phyloP scores from a whole-genome alignment of 352 stramenopile genomes.

The Globisporangium splendens region DNA sequence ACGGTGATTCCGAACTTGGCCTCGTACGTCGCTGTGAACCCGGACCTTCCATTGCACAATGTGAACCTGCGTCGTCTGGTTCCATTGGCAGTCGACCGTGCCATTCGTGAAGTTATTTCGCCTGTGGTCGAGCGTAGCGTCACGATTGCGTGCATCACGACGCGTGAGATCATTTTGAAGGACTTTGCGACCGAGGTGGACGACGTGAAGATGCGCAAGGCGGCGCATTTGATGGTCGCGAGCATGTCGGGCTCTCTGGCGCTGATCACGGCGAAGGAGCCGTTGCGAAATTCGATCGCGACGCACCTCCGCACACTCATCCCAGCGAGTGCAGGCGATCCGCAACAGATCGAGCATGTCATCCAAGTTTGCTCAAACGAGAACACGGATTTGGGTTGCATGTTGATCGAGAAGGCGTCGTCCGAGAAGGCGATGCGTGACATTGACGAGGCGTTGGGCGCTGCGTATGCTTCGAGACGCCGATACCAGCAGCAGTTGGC shows the following conservation, averaged over 20 bases:
- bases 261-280: conserved; percentile 97
- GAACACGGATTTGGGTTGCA: conserved; percentile 98
- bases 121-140: conserved; percentile 98
- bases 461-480: conserved; percentile 78
- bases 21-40: conserved; percentile 97
- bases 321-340: conserved; percentile 74
- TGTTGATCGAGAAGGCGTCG: conserved; percentile 99
- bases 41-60: conserved; percentile 91
- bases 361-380: conserved; percentile 97
- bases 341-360: conserved; percentile 95
- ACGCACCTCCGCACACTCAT: conserved; percentile 94
- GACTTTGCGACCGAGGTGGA: conserved; percentile 98
- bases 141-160: conserved; percentile 99
- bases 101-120: conserved; percentile 99
- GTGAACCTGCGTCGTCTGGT: conserved; percentile 95
- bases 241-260: conserved; percentile 97
- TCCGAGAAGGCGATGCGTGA: conserved; percentile 98
- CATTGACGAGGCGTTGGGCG: conserved; percentile 94
- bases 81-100: conserved; percentile 95
- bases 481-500: conserved; percentile 86
- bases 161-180: conserved; percentile 97
- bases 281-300: conserved; percentile 96
- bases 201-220: conserved; percentile 96
- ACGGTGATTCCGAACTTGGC: conserved; percentile 98
- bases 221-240: conserved; percentile 97